phyloP scores from a whole-genome alignment of 2,329 filamentous ascomycete genomes.

The Corniculantispora saksenae region DNA sequence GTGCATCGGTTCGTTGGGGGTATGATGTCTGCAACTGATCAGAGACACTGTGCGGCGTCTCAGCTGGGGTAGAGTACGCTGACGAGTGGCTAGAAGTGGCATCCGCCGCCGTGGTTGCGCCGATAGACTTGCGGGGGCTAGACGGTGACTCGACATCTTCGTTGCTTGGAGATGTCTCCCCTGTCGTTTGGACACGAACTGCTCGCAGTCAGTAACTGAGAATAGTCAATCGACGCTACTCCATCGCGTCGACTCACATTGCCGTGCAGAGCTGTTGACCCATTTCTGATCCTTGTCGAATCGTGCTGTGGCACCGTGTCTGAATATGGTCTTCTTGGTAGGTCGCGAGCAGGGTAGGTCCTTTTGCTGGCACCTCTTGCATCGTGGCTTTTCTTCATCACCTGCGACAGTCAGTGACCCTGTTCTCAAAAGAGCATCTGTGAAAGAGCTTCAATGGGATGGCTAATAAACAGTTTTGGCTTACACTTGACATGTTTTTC shows the following conservation, averaged over 20 bases:
- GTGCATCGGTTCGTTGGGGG: too few species aligned
- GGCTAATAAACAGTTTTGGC: neutral
- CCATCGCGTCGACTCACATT: constrained; percentile 33
- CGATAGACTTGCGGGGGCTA: neutral
- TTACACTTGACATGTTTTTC: constrained; percentile 30
- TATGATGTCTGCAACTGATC: neutral
- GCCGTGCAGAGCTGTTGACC: constrained; percentile 36
- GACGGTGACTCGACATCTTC: constrained; percentile 1
- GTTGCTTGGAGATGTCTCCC: constrained; percentile 7
- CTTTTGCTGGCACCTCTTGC: constrained; percentile 36
- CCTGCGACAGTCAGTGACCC: constrained; percentile 27
- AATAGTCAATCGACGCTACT: neutral
- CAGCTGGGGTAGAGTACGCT: neutral
- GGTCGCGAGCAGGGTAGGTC: constrained; percentile 37
- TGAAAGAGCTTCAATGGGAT: neutral
- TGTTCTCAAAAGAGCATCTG: neutral
- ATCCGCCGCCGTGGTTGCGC: neutral
- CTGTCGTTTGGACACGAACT: constrained; percentile 18
- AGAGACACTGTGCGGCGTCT: neutral
- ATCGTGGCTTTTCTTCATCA: constrained; percentile 40
- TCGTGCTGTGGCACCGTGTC: constrained; percentile 34
- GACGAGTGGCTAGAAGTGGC: constrained; percentile 9
- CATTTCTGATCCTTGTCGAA: constrained; percentile 39
- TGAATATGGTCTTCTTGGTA: constrained; percentile 38
- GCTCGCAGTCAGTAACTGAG: neutral